Conservation (phyloP, 1,139 yeast species). For the Blastobotrys arbuscula region DNA sequence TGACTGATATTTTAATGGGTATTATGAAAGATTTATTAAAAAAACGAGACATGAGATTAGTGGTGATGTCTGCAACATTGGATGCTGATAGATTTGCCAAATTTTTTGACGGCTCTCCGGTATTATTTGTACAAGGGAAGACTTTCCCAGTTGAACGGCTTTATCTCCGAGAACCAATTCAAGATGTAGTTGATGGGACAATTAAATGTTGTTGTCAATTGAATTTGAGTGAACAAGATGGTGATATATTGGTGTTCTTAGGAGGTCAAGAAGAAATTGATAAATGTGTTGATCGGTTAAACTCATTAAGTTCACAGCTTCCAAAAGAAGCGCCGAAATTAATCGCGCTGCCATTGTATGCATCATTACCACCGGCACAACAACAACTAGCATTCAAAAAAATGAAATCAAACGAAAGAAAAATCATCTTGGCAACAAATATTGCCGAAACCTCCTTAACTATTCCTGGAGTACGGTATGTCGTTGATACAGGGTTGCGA, state of each 20-base stretch:
- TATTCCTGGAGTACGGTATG: constrained; percentile 91
- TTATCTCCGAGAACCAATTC: constrained; percentile 56
- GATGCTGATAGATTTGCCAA: constrained; percentile 85
- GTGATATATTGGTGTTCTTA: constrained; percentile 83
- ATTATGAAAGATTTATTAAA: constrained; percentile 63
- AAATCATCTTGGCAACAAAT: constrained; percentile 85
- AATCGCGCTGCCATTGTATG: constrained; percentile 80
- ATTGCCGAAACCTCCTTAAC: constrained; percentile 97
- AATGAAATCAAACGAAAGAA: constrained; percentile 57
- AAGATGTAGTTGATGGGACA: constrained; percentile 78
- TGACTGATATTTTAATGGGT: constrained; percentile 87
- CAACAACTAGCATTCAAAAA: constrained; percentile 73
- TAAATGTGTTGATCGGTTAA: constrained; percentile 61
- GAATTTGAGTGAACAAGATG: constrained; percentile 68
- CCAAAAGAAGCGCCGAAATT: constrained; percentile 73
- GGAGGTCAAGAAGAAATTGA: constrained; percentile 99
- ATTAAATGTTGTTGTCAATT: constrained; percentile 72
- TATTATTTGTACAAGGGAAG: constrained; percentile 82
- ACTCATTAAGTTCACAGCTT: constrained; percentile 55
- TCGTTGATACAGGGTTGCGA: constrained; percentile 84
- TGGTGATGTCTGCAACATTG: constrained; percentile 91
- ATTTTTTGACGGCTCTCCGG: constrained; percentile 74
- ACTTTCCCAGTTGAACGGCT: constrained; percentile 75
- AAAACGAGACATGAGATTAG: constrained; percentile 42
- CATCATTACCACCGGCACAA: constrained; percentile 80